Evolutionary conservation across 2,329 filamentous ascomycete genomes (phyloP), one percentile per base, ranked within the genome.

Genomic region (Kalmusia sp.): DNA sequence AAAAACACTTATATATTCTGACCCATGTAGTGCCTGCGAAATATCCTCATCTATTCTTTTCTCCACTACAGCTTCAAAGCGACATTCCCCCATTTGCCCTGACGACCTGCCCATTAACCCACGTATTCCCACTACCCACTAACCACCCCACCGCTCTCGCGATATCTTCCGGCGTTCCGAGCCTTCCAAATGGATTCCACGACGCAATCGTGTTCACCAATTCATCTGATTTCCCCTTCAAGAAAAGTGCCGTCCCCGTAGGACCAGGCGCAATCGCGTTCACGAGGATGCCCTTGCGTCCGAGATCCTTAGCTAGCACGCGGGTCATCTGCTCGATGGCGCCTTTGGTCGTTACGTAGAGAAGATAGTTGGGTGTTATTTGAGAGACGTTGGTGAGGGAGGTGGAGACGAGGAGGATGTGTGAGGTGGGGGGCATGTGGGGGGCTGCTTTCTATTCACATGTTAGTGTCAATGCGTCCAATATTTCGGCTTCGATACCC

Each of bases 251-350:
- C 0, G 84, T 86, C 0, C 69, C 79, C 0, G 82, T 86, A 1
- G 84, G 83, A 0, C 82, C 82, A 0, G 82, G 82, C 0, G 81
- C 78, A 14, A 84, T 67, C 8, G 73, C 73, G 59, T 85, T 84
- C 11, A 84, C 81, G 11, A 61, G 69, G 65, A 86, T 82, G 2
- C 79, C 79, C 59, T 78, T 80, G 8, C 70, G 59, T 1, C 76
- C 82, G 19, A 86, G 76, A 47, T 85, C 83, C 67, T 85, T 86
- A 38, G 80, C 77, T 54, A 86, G 67, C 2, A 80, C 71, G 9
- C 83, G 78, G 0, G 79, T 79, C 73, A 87, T 80, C 67, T 86
- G 82, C 67, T 87, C 84, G 34, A 87, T 77, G 7, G 84, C 82
- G 41, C 83, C 84, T 63, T 87, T 87, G 37, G 80, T 83, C 0